A percentile compares a stretch with the other conserved stretches of the same genome.
Evolutionary conservation across 192 early-diverging fungal genomes (phyloP).

Genomic region (Umbelopsis sp.): DNA sequence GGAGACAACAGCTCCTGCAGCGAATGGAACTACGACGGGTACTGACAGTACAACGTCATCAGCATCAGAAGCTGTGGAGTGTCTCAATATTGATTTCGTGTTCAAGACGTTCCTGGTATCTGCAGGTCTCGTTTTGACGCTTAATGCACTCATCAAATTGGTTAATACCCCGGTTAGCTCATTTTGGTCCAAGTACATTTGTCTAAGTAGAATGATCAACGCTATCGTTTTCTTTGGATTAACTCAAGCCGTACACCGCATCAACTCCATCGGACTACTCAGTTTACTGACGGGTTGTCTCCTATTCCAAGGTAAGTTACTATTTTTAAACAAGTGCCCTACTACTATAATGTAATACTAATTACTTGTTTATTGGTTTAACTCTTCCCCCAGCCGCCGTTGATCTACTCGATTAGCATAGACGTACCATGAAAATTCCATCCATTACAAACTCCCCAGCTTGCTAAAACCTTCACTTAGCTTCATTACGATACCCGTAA

Average conservation of each 20-base stretch:
- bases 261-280: slow-evolving; percentile 21
- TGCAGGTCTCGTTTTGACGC: slow-evolving; percentile 32
- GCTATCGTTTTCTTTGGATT: slow-evolving; percentile 37
- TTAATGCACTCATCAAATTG: slow-evolving; percentile 40
- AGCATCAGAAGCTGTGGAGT: slow-evolving; percentile 6
- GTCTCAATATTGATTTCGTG: slow-evolving; percentile 24
- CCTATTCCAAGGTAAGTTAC: slow-evolving; percentile 35
- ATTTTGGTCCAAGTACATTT: slow-evolving; percentile 27
- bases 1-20: not conserved
- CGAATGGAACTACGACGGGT: not conserved
- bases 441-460: no score
- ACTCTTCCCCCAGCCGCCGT: slow-evolving; percentile 10
- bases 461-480: no score
- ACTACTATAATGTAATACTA: not conserved
- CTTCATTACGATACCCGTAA: no score
- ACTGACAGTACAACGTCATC: not conserved
- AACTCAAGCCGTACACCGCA: slow-evolving; percentile 8
- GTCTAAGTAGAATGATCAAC: slow-evolving; percentile 26
- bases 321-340: not conserved
- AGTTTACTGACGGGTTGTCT: slow-evolving; percentile 30
- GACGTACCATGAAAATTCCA: not conserved
- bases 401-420: slow-evolving; percentile 27
- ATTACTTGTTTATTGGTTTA: not conserved
- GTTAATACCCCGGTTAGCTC: slow-evolving; percentile 31
- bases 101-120: slow-evolving; percentile 34